Evolutionary conservation across 176 grass and related monocot species (phyloP).

Genomic region (bread wheat (Triticum aestivum)): IWGSC_CS_RefSeq_v2.1 NC_057808.1:387171913-387172412

Average conservation of each 20-base stretch:
- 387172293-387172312: background rate
- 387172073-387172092: background rate
- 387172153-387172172: background rate
- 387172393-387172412: too few relatives aligned
- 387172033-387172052: background rate
- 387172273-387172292: background rate
- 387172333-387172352: too few relatives aligned
- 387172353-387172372: too few relatives aligned
- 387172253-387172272: background rate
- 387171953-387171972: constrained; percentile 18
- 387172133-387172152: background rate
- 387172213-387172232: background rate
- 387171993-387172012: too few relatives aligned
- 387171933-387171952: background rate
- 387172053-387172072: background rate
- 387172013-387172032: too few relatives aligned
- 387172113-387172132: background rate
- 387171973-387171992: too few relatives aligned
- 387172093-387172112: background rate
- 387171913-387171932: too few relatives aligned
- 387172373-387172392: too few relatives aligned
- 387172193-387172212: background rate
- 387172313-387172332: too few relatives aligned
- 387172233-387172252: background rate
- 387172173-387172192: background rate